Conservation (phyloP, 1,284 basidiomycete genomes). For the Sporisorium graminicola region DNA sequence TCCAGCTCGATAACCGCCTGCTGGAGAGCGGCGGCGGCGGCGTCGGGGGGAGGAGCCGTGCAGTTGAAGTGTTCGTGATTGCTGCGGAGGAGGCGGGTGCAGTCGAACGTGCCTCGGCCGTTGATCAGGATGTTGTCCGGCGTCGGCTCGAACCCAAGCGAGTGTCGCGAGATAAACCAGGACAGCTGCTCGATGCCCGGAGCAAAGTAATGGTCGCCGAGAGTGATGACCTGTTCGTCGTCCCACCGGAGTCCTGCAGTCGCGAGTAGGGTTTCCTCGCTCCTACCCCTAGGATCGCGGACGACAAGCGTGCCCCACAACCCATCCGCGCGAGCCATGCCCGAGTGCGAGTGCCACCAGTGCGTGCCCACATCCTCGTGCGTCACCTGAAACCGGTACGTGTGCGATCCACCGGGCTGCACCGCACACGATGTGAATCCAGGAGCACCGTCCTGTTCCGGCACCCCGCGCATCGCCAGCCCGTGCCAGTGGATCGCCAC, state of each 20-base stretch:
- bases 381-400: slow-evolving; percentile 32
- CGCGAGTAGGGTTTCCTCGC: neutral
- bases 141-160: slow-evolving; percentile 58
- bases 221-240: slow-evolving; percentile 39
- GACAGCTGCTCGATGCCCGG: slow-evolving; percentile 20
- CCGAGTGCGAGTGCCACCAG: slow-evolving; percentile 70
- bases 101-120: slow-evolving; percentile 71
- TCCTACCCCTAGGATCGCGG: slow-evolving; percentile 56
- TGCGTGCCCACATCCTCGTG: slow-evolving; percentile 69
- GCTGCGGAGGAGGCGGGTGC: slow-evolving; percentile 53
- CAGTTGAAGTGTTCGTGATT: slow-evolving; percentile 9
- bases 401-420: slow-evolving; percentile 21
- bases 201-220: slow-evolving; percentile 47
- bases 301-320: slow-evolving; percentile 59
- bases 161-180: slow-evolving; percentile 26
- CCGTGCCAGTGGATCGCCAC: slow-evolving; percentile 60
- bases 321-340: slow-evolving; percentile 50
- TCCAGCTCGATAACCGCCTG: slow-evolving; percentile 27
- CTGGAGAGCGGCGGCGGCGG: too few species aligned
- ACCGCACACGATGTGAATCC: slow-evolving; percentile 62
- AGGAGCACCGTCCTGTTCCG: slow-evolving; percentile 45
- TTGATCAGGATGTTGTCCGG: slow-evolving; percentile 74
- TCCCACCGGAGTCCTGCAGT: slow-evolving; percentile 37
- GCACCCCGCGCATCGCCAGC: slow-evolving; percentile 46
- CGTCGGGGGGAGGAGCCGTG: slow-evolving; percentile 8